Evolutionary conservation across 2,329 filamentous ascomycete genomes (phyloP).

Genomic region (Lasiodiplodia hormozganensis): DNA sequence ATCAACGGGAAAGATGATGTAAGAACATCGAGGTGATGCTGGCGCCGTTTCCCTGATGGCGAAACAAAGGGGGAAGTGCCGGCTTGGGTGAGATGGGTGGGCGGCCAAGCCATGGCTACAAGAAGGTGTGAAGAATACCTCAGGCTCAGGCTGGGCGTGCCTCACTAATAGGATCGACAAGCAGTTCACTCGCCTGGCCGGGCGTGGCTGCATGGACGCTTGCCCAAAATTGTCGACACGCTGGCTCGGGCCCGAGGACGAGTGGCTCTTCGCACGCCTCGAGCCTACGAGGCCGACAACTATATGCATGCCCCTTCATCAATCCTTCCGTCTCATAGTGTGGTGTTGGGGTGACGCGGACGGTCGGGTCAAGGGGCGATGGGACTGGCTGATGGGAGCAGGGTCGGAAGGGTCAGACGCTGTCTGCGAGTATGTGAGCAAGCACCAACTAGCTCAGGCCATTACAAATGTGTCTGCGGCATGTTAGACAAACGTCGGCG

Average conservation of each 20-base stretch:
- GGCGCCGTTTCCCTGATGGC: background rate
- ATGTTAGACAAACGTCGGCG: background rate
- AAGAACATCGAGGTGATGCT: background rate
- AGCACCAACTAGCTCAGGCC: background rate
- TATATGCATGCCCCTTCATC: background rate
- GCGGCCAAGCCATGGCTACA: background rate
- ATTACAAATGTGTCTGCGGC: background rate
- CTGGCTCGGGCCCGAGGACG: background rate
- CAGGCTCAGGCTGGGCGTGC: background rate
- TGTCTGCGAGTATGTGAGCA: background rate
- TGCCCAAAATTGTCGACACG: background rate
- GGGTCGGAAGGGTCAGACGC: background rate
- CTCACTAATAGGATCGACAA: background rate
- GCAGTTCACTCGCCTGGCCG: too few relatives aligned
- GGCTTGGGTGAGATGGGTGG: too few relatives aligned
- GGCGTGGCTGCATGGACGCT: background rate
- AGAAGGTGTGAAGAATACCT: background rate
- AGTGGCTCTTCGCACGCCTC: background rate
- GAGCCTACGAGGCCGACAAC: background rate
- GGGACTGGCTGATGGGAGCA: background rate
- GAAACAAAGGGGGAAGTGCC: background rate
- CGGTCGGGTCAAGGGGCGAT: background rate
- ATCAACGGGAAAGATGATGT: background rate
- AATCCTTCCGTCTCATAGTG: background rate
- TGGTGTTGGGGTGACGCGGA: background rate